Evolutionary conservation across 2,329 filamentous ascomycete genomes (phyloP), one percentile per base, ranked within the genome.

Genomic region (Penicillium nordicum): DNA sequence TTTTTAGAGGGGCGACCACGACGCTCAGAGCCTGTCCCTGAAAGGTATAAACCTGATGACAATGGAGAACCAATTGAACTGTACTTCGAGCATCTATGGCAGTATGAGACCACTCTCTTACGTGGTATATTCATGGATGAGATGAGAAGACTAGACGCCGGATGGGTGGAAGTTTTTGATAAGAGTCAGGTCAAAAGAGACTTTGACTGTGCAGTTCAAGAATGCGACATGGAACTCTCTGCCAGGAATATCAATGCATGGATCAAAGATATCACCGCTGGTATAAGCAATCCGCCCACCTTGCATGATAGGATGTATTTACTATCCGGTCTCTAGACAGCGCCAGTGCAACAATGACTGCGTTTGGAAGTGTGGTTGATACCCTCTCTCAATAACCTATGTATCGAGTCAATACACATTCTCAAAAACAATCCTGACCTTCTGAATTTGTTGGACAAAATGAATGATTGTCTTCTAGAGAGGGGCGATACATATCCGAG

Each of bases 51-150:
- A 34, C 44, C 3, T 5, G 42, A 55, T 36, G 45, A 11, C 2
- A 37, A 27, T 18, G 50, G 30, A 43, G 57, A 45, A 37, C 12
- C 46, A 1, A 50, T 4, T 25, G 53, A 59, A 36, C 36, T 59
- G 25, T 64, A 64, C 45, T 58, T 49, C 51, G 55, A 62, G 42
- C 53, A 63, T 34, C 46, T 64, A 37, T 53, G 34, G 52, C 42
- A 60, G 3, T 51, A 64, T 34, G 59, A 63, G 46, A 11, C 34
- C 18, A 63, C 62, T 32, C 52, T 60, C 16, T 37, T 64, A 27
- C 57, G 57, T n/a, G 57, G 45, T 41, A 23, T 58, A 10, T 63
- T 59, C 30, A 46, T 61, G 21, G 52, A 57, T 50, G 40, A 47
- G 12, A 64, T 64, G 63, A 52, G 52, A 47, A 54, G 5, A 2